phyloP scores from a whole-genome alignment of 192 early-diverging fungal genomes.

The Coemansia sp. region DNA sequence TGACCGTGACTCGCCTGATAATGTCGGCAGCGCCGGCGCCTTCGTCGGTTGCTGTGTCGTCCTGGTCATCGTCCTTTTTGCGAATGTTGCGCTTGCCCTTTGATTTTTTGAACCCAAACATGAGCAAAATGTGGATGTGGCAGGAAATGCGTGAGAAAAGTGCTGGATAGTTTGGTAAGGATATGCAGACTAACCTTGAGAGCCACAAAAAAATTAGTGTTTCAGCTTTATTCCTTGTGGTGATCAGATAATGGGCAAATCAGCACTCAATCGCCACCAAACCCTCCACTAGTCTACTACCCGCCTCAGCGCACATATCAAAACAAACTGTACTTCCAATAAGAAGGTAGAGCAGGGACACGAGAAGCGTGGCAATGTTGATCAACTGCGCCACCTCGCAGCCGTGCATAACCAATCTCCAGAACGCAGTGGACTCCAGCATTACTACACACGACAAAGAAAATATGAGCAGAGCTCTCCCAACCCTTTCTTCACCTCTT shows the following conservation, averaged over 20 bases:
- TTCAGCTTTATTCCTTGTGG: neutral
- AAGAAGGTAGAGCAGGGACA: neutral
- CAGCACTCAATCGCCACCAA: neutral
- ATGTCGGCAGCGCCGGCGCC: slow-evolving; percentile 16
- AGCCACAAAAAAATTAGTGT: neutral
- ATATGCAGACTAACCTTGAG: neutral
- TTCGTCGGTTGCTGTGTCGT: slow-evolving; percentile 2
- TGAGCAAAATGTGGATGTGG: neutral
- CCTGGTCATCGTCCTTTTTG: slow-evolving; percentile 17
- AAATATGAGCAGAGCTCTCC: neutral
- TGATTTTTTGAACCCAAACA: slow-evolving; percentile 46
- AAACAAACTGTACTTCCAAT: neutral
- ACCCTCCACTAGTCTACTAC: neutral
- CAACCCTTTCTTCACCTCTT: neutral
- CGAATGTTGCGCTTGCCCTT: slow-evolving; percentile 43
- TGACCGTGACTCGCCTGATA: slow-evolving; percentile 23
- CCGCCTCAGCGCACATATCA: neutral
- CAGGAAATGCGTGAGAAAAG: neutral
- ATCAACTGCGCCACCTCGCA: neutral
- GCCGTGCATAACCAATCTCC: neutral
- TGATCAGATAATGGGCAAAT: neutral
- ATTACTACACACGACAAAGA: neutral
- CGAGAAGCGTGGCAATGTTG: neutral
- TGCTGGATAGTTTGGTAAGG: neutral
- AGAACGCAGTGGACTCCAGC: neutral